Evolutionary conservation across 768 basidiomycete species (phyloP).

Genomic region (Atractiella rhizophila): DNA sequence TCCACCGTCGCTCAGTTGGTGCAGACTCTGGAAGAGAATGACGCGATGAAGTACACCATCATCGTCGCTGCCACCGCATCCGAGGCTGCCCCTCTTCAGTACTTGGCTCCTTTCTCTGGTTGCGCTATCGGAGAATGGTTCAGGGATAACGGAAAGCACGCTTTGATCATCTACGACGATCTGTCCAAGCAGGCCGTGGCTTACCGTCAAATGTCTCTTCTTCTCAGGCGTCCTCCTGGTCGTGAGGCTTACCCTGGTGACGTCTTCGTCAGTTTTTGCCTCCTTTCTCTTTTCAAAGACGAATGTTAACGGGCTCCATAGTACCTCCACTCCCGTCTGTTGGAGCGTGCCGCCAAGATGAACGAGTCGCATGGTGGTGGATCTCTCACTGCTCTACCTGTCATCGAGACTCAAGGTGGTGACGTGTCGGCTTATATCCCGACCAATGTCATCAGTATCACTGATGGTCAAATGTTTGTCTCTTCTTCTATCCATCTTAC

Average conservation of each 20-base stretch:
- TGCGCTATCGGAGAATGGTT: conserved; percentile 99
- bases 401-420: conserved; percentile 99
- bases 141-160: conserved; percentile 99
- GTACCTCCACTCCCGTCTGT: conserved; percentile 99
- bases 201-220: conserved; percentile 99
- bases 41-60: conserved; percentile 98
- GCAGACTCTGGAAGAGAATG: conserved; percentile 98
- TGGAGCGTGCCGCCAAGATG: conserved; percentile 99
- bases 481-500: no score
- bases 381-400: conserved; percentile 91
- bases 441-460: conserved; percentile 92
- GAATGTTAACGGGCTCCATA: conserved; percentile 58
- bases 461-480: conserved; percentile 58
- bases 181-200: conserved; percentile 99
- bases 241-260: conserved; percentile 96
- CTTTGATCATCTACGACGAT: conserved; percentile 97
- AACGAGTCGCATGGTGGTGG: conserved; percentile 96
- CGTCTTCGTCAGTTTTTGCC: conserved; percentile 13
- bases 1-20: conserved; percentile 98
- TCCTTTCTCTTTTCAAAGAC: neutral
- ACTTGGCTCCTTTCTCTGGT: conserved; percentile 98
- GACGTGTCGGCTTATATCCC: conserved; percentile 96
- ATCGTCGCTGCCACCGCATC: conserved; percentile 98
- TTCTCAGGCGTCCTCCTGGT: conserved; percentile 98
- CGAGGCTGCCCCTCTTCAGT: conserved; percentile 95